Base-by-base conservation (phyloP, 495 filamentous ascomycete genomes). In the Beverwykella pulmonaria region DNA sequence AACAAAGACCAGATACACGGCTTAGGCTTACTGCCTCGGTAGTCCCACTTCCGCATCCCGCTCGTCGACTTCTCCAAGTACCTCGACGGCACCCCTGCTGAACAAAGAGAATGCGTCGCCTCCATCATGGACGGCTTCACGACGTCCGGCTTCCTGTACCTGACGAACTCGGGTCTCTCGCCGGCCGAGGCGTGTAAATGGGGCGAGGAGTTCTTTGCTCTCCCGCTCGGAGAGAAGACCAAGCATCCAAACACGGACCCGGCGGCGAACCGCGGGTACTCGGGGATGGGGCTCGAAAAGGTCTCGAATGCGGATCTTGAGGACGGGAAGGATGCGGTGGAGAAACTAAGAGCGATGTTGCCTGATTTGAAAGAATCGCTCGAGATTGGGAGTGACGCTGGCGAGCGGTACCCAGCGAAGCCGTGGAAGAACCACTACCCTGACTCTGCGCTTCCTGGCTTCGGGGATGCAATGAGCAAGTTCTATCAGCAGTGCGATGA, bases 211-310 rank as follows among this genome's bases (percentile, higher is more conserved):
- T 63, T 20, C 49, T 63, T 63, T 29, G 30, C 22, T 15, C 32
- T 63, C 6, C 50, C 59, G 9, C 23, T 53, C 7, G 23, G 32
- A 25, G 59, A 41, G 23, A 63, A 63, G 46, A 49, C 14, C 2
- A 63, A 63, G 59, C 59, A 63, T 14, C 59, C 59, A 25, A 60
- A 60, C 29, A 9, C 20, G 1, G 30, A 48, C 44, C 27, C n/a
- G 56, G 78, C 87, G 63, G 81, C 90, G 47, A 95, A 93, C 76
- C 83, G 89, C 58, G 57, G 57, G 14, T 60, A 60, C 29, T 48
- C 39, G 17, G 59, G 59, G 14, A 63, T 63, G 49, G 59, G 59
- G 12, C 7, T 53, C 5, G 59, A 63, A 29, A 63, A 63, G 32
- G 32, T 32, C 7, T 56, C 59, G 7, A 63, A 63, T 22, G 32